A percentile compares a stretch with the other conserved stretches of the same genome.
Conservation (phyloP, 805 yeast genomes). For the Yarrowia alimentaria region DNA sequence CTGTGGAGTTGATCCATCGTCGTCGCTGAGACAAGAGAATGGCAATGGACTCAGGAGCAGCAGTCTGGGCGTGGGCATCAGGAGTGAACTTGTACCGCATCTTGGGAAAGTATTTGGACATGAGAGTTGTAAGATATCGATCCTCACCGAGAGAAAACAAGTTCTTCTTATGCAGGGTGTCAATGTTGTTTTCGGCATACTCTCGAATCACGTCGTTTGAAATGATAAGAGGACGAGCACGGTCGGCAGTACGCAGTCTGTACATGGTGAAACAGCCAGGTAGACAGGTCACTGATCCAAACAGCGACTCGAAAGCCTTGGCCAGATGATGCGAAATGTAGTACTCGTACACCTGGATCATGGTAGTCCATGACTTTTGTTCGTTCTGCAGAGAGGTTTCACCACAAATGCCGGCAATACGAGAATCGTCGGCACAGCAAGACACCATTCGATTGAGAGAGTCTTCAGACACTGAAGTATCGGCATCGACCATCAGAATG, state of each 20-base stretch:
- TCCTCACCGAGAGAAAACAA: constrained; percentile 62
- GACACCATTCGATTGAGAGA: constrained; percentile 56
- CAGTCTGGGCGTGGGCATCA: constrained; percentile 58
- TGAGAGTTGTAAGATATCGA: constrained; percentile 55
- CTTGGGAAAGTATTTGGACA: constrained; percentile 57
- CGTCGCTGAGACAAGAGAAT: constrained; percentile 57
- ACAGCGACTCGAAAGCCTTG: constrained; percentile 60
- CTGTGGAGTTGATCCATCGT: constrained; percentile 67
- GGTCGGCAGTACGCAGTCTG: constrained; percentile 48
- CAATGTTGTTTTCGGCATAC: constrained; percentile 55
- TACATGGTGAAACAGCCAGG: constrained; percentile 67
- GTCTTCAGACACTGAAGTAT: constrained; percentile 54
- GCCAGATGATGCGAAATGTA: constrained; percentile 64
- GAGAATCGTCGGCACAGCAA: constrained; percentile 57
- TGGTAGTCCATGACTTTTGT: constrained; percentile 53
- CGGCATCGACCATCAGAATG: constrained; percentile 62
- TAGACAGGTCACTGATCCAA: constrained; percentile 62
- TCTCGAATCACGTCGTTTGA: constrained; percentile 60
- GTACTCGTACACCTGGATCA: constrained; percentile 62
- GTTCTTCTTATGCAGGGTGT: constrained; percentile 60
- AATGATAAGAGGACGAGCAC: constrained; percentile 56
- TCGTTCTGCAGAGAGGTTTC: constrained; percentile 61
- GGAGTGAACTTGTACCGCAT: constrained; percentile 55
- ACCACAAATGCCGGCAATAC: constrained; percentile 60
- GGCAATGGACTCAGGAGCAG: constrained; percentile 53